Evolutionary conservation across 768 basidiomycete species (phyloP), one percentile per base, ranked within the genome.

Genomic region (Sporobolomyces pararoseus): DNA sequence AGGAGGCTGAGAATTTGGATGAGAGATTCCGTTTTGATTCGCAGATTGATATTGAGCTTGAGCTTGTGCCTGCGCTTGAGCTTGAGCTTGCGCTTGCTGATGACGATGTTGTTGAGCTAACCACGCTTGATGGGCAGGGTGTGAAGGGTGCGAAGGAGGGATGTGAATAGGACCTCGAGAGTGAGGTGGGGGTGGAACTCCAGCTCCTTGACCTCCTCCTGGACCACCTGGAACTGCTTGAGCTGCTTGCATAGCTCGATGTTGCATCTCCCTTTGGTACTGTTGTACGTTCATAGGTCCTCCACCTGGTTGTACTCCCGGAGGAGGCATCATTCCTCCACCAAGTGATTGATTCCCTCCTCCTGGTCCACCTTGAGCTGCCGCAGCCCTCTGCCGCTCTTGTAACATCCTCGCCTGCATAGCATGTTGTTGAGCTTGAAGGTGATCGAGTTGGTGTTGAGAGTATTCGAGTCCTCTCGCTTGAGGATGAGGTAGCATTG

Each of bases 121-220:
- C 71, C 66, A 68, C 2, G 29, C 35, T 14, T 42, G 52, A 39
- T 72, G 71, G 19, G 63, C 62, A n/a, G 71, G 71, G 25, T 68
- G 71, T 6, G 27, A 49, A n/a, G 71, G 66, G 21, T 68, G 71
- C 3, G 66, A 67, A 3, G 66, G 71, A 2, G 62, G 50, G 23
- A n/a, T n/a, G n/a, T n/a, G n/a, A n/a, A 52, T 52, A 6, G 62
- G 50, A 23, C 35, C 35, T 5, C 49, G 50, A 25, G 62, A 25
- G 35, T 52, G 50, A 27, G 62, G 37, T 3, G 62, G 61, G 31
- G 42, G 59, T 17, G 32, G 42, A 0, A 7, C 21, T 37, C 35
- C 16, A 2, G 21, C 34, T 52, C 49, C 34, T 55, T 37, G 57
- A 47, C 14, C 14, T 47, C 21, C 12, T 21, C 37, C 12, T 55